A percentile compares a stretch with the other conserved stretches of the same genome.
Conservation (phyloP, 129 eudicot species). For the Erigeron canadensis region DNA sequence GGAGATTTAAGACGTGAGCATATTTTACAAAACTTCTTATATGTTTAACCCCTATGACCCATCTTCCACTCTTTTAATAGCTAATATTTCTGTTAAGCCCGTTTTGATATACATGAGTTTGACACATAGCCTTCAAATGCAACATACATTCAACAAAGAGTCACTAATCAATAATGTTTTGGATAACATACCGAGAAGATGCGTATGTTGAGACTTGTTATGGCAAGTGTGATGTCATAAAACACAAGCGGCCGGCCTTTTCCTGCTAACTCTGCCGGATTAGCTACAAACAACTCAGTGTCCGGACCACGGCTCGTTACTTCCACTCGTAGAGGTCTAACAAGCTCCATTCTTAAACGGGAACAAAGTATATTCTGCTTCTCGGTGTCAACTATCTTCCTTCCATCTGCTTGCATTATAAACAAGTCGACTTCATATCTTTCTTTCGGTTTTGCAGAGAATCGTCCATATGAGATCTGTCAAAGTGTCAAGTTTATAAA, state of each 20-base stretch:
- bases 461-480: constrained; percentile 42
- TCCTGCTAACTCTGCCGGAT: constrained; percentile 50
- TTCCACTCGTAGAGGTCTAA: constrained; percentile 43
- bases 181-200: constrained; percentile 45
- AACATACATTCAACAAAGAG: not conserved
- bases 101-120: not conserved
- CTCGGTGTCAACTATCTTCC: constrained; percentile 43
- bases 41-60: not conserved
- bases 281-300: constrained; percentile 50
- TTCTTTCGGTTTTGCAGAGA: constrained; percentile 34
- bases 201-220: constrained; percentile 38
- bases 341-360: constrained; percentile 45
- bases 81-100: too few relatives aligned
- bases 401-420: constrained; percentile 45
- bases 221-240: constrained; percentile 47
- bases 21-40: too few relatives aligned
- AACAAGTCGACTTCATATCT: constrained; percentile 41
- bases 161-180: not conserved
- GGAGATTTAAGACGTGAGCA: too few relatives aligned
- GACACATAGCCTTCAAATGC: not conserved
- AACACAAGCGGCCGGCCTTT: constrained; percentile 53
- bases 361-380: constrained; percentile 42
- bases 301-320: constrained; percentile 56
- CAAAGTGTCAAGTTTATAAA: constrained; percentile 9
- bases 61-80: not conserved